These are phyloP conservation scores for Lepidopterella palustris DNA, from an alignment of 495 filamentous ascomycete species.

Conservation along the genomic window DNA sequence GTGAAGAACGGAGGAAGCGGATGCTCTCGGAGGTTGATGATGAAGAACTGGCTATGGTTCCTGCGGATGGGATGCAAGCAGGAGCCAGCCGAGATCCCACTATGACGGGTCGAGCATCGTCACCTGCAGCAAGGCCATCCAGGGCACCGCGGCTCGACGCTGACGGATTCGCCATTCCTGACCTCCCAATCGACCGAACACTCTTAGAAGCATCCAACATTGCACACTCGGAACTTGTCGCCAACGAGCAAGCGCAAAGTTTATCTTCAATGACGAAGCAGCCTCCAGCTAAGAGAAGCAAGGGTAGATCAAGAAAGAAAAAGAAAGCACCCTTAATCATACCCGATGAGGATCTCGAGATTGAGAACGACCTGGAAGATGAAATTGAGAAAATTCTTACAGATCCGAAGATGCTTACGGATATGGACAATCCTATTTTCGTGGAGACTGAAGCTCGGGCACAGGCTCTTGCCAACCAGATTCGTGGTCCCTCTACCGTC, in stretches of 20 bases:
- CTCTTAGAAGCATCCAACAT: constrained; percentile 21
- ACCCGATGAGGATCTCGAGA: constrained; percentile 31
- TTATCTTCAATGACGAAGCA: neutral
- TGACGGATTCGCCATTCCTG: constrained; percentile 52
- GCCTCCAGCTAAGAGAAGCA: constrained; percentile 10
- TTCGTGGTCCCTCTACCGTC: constrained; percentile 3
- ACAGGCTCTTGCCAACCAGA: neutral
- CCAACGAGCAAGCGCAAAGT: constrained; percentile 4
- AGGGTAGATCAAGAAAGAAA: too few relatives aligned
- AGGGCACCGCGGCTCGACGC: constrained; percentile 39
- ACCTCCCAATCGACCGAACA: constrained; percentile 38
- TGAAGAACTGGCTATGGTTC: neutral
- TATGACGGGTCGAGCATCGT: neutral
- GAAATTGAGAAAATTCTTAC: constrained; percentile 26
- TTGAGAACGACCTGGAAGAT: constrained; percentile 32
- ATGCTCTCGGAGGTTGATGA: neutral
- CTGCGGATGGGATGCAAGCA: neutral
- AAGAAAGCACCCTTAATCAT: constrained; percentile 22
- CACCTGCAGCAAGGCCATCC: neutral
- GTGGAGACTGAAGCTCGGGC: neutral
- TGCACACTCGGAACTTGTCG: constrained; percentile 13
- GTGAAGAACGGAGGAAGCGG: constrained; percentile 34
- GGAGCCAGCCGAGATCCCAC: neutral
- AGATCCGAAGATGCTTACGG: constrained; percentile 8
- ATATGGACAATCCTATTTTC: constrained; percentile 5